phyloP scores from a whole-genome alignment of 768 basidiomycete species.

The Artomyces pyxidatus region DNA sequence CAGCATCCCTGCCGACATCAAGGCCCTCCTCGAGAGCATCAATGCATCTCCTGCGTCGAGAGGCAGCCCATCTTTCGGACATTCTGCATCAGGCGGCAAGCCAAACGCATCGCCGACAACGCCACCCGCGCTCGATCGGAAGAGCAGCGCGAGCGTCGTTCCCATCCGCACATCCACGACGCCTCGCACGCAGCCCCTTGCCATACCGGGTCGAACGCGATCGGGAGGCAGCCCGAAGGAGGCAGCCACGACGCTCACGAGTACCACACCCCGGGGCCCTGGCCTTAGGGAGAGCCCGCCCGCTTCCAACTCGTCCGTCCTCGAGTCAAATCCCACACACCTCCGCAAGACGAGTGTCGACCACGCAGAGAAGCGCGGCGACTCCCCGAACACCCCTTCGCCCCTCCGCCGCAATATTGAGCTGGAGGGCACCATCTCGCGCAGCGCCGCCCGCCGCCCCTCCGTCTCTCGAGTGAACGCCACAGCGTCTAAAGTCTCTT shows the following conservation, averaged over 20 bases:
- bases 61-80: constrained; percentile 17
- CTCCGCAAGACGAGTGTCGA: constrained; percentile 40
- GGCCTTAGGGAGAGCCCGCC: constrained; percentile 34
- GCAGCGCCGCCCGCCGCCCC: constrained; percentile 40
- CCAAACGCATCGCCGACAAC: constrained; percentile 13
- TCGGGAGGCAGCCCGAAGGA: constrained; percentile 48
- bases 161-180: constrained; percentile 15
- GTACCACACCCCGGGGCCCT: constrained; percentile 32
- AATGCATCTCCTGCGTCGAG: constrained; percentile 25
- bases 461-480: constrained; percentile 33
- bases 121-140: constrained; percentile 17
- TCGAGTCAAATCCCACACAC: constrained; percentile 34
- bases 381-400: constrained; percentile 49
- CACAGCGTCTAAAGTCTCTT: constrained; percentile 22
- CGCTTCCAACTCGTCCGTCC: constrained; percentile 36
- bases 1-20: constrained; percentile 66
- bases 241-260: constrained; percentile 29
- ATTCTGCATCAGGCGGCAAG: constrained; percentile 6
- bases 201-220: constrained; percentile 39
- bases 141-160: constrained; percentile 15
- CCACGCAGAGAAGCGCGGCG: constrained; percentile 41
- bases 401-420: constrained; percentile 55
- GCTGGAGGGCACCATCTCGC: constrained; percentile 41
- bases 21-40: constrained; percentile 50
- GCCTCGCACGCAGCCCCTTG: constrained; percentile 15